Base-by-base conservation (phyloP, 768 basidiomycete species). In the Podaxis rugospora region DNA sequence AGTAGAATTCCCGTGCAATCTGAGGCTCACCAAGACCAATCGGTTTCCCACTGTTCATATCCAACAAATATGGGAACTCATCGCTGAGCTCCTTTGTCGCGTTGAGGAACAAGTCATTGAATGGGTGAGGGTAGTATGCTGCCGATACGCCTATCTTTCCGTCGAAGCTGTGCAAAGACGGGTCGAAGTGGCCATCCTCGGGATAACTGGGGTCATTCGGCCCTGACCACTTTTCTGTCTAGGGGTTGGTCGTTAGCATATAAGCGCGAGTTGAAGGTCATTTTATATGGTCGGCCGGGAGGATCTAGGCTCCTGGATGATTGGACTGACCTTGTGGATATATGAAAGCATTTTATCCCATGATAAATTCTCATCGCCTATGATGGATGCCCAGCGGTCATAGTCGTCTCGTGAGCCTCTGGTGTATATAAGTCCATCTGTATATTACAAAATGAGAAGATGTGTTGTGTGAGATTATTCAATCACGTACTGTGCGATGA, bases 41-140 rank as follows among this genome's bases (percentile, higher is more conserved):
- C 2, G 62, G 50, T 9, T 36, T 16, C 14, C 62, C 62, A 32
- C 23, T 36, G 42, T 59, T 63, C 16, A 14, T 25, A 51, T 63
- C 62, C 9, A 58, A 21, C 23, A 57, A 42, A 36, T 23, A 40
- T 14, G 62, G 35, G 57, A 56, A 57, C 40, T 62, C 62, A 18
- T 44, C n/a, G 42, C 5, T 44, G 42, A 44, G 42, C 6, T 44
- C 42, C 14, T 44, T 44, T 2, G 18, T 18, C 18, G 42, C 42
- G 16, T 44, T 18, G 42, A 44, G n/a, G 5, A 35, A 28, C 5
- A 52, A 52, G 53, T 61, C 42, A 16, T 44, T 44, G 7, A 44
- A 16, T 18, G 42, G 42, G 42, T 44, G 42, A 21, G 16, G 6
- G 42, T 7, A 18, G 42, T 44, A 44, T 14, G 42, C 6, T 16